Base-by-base conservation (phyloP, 2,329 filamentous ascomycete genomes). In the Penicillium sp. region DNA sequence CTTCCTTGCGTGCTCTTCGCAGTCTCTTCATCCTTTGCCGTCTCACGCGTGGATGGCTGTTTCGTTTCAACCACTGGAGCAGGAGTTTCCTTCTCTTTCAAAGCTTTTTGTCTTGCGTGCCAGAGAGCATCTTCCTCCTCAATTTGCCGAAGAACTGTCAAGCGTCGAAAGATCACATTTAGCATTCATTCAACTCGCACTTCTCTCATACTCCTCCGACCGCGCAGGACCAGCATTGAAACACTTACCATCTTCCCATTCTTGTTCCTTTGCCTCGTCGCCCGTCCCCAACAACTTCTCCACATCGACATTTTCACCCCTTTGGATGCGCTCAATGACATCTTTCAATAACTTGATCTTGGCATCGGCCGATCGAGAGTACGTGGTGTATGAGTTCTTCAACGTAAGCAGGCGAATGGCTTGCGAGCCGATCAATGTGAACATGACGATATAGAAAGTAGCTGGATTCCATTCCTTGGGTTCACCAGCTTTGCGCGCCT, bases 351-450 rank as follows among this genome's bases (percentile, higher is more conserved):
- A 64, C 3, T 77, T 79, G 53, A 98, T 86, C 64, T 87, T 85
- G 5, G 87, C 83, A 58, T 95, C 87, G 4, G 90, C 84, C 57
- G 83, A 82, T 43, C 90, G 82, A 62, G 77, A 81, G 59, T 86
- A 90, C 8, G 83, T 81, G 29, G 78, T 76, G 62, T 84, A 86
- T 43, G 90, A 84, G 58, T 86, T 87, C 60, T 84, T 85, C 60
- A 97, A 67, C 33, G 83, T 78, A 62, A 98, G 85, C 77, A 93
- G 87, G 61, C 96, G 88, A 59, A 98, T 96, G 11, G 91, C 88
- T 77, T 96, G 95, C 52, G 89, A 95, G 4, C 94, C 94, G 55
- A 97, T 91, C 54, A 97, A 78, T 36, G 90, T 75, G 62, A 90
- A 90, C 54, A 91, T 88, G 59, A 84, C 75, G 57, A 91, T 88